Percentiles rank a stretch among this genome's conserved stretches.
Evolutionary conservation across 805 yeast genomes (phyloP).

Genomic region (Cephaloascus albidus): DNA sequence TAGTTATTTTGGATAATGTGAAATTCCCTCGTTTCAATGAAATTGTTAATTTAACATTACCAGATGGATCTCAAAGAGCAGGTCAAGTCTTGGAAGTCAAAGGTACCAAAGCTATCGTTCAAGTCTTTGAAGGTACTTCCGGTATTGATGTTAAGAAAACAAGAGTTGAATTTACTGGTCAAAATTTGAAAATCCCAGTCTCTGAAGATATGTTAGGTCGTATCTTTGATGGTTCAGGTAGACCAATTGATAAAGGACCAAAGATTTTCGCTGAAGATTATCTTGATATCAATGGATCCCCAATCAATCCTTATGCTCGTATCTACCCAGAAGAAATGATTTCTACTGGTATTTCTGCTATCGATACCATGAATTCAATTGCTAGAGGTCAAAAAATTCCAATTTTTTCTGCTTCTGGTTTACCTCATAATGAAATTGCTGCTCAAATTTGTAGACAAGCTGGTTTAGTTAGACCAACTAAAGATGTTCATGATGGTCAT

Average conservation of each 20-base stretch:
- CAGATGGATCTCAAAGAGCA: slow-evolving; percentile 90
- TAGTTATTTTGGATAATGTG: slow-evolving; percentile 55
- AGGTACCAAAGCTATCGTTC: slow-evolving; percentile 95
- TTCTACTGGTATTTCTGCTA: slow-evolving; percentile 97
- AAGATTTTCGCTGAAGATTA: slow-evolving; percentile 97
- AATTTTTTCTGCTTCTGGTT: slow-evolving; percentile 97
- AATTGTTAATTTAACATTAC: slow-evolving; percentile 92
- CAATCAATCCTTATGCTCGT: slow-evolving; percentile 96
- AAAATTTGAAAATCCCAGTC: slow-evolving; percentile 86
- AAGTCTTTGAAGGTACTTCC: slow-evolving; percentile 98
- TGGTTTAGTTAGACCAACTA: slow-evolving; percentile 97
- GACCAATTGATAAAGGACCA: slow-evolving; percentile 98
- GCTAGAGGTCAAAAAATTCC: slow-evolving; percentile 99
- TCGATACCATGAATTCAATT: slow-evolving; percentile 98
- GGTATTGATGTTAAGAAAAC: slow-evolving; percentile 99
- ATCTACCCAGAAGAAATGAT: slow-evolving; percentile 99
- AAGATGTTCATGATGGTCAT: slow-evolving; percentile 99
- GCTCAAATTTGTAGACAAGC: slow-evolving; percentile 99
- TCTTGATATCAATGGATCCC: slow-evolving; percentile 96
- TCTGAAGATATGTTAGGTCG: slow-evolving; percentile 97
- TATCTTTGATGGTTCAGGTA: slow-evolving; percentile 97
- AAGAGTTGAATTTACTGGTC: slow-evolving; percentile 93
- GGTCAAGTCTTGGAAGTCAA: slow-evolving; percentile 98
- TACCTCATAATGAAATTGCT: slow-evolving; percentile 99
- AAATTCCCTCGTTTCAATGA: slow-evolving; percentile 73